These are phyloP conservation scores for Boletus rubescentipes DNA, from an alignment of 768 basidiomycete species.

Conservation along the genomic window DNA sequence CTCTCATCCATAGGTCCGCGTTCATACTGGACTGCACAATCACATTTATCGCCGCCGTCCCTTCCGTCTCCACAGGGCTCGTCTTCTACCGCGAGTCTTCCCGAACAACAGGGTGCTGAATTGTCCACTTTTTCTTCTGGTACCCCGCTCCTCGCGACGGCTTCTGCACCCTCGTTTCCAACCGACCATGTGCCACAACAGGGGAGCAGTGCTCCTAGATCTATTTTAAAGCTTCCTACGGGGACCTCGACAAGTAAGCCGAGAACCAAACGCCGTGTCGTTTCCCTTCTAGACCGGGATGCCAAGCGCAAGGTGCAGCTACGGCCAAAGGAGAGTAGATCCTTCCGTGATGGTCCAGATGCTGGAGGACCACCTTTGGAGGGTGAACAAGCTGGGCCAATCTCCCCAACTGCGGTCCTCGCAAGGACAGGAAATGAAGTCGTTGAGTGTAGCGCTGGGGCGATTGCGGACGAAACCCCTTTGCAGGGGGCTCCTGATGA, in stretches of 20 bases:
- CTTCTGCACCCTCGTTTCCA: constrained; percentile 11
- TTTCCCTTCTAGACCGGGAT: constrained; percentile 15
- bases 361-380: not conserved
- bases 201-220: constrained; percentile 15
- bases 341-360: constrained; percentile 22
- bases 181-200: constrained; percentile 4
- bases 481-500: constrained; percentile 42
- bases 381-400: constrained; percentile 32
- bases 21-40: constrained; percentile 23
- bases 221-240: constrained; percentile 24
- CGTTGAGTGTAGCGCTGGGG: constrained; percentile 64
- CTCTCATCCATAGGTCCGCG: constrained; percentile 21
- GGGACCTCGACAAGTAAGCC: constrained; percentile 5
- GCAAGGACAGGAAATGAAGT: constrained; percentile 55
- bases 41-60: constrained; percentile 18
- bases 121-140: constrained; percentile 24
- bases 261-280: constrained; percentile 8
- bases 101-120: constrained; percentile 12
- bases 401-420: constrained; percentile 65
- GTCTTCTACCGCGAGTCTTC: constrained; percentile 13
- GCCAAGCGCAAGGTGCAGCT: constrained; percentile 9
- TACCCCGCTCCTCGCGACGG: constrained; percentile 19
- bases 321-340: constrained; percentile 23
- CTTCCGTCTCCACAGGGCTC: constrained; percentile 5
- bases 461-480: constrained; percentile 35